A percentile compares a stretch with the other conserved stretches of the same genome.
Conservation (phyloP, 495 filamentous ascomycete genomes). For the Penicillium egyptiacum region DNA sequence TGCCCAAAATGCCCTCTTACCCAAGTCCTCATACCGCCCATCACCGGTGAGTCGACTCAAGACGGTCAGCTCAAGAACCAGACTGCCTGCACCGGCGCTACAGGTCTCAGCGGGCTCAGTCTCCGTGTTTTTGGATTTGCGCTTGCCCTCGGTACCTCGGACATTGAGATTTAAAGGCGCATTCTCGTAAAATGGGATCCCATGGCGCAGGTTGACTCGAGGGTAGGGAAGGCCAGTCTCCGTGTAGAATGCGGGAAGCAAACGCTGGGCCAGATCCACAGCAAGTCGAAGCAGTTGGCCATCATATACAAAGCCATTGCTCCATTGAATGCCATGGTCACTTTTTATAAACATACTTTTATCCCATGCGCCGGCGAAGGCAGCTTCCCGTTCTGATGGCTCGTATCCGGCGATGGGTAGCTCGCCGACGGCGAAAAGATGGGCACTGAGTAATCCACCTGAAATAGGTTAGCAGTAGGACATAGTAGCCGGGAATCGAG, state of each 20-base stretch:
- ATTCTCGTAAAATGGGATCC: conserved; percentile 85
- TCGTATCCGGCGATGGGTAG: conserved; percentile 78
- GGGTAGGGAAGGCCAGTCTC: conserved; percentile 92
- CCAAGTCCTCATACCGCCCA: conserved; percentile 78
- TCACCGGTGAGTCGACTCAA: conserved; percentile 88
- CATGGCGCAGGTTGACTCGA: conserved; percentile 87
- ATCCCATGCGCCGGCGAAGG: conserved; percentile 44
- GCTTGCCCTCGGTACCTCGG: conserved; percentile 6
- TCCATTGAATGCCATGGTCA: conserved; percentile 64
- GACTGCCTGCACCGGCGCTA: conserved; percentile 90
- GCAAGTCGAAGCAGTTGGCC: conserved; percentile 86
- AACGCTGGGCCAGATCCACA: conserved; percentile 73
- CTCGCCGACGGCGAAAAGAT: conserved; percentile 88
- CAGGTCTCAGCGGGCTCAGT: conserved; percentile 92
- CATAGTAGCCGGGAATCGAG: not conserved
- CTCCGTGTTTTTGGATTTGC: conserved; percentile 17
- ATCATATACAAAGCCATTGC: conserved; percentile 78
- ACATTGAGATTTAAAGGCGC: conserved; percentile 60
- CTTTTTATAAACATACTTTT: conserved; percentile 32
- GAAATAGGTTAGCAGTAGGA: conserved; percentile 8
- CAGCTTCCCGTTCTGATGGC: conserved; percentile 40
- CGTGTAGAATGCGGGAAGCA: conserved; percentile 88
- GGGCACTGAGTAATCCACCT: conserved; percentile 85
- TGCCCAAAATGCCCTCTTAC: conserved; percentile 91
- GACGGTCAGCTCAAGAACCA: conserved; percentile 89